Conservation (phyloP, 2,329 filamentous ascomycete genomes). For the Gnomoniopsis sp. region DNA sequence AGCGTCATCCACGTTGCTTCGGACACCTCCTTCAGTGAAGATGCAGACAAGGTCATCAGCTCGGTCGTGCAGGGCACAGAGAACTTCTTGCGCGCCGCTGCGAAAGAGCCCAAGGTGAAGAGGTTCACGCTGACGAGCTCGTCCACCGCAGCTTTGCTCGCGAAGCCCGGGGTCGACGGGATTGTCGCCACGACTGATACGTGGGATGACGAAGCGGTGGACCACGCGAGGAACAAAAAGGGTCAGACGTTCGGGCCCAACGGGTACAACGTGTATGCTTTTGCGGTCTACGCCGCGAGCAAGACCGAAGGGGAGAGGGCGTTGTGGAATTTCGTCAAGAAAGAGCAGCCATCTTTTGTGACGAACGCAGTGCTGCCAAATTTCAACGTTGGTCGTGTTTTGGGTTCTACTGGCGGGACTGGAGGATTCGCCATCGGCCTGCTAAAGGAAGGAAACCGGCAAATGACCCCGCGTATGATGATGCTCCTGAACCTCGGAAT, state of each 20-base stretch:
- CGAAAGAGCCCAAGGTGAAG: constrained; percentile 31
- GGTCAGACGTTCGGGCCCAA: neutral
- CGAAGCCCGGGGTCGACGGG: constrained; percentile 20
- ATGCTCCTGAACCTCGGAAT: too few relatives aligned
- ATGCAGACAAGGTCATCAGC: constrained; percentile 39
- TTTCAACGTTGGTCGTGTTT: neutral
- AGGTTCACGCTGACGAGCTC: constrained; percentile 40
- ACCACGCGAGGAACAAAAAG: neutral
- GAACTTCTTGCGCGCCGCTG: constrained; percentile 32
- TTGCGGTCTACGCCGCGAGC: constrained; percentile 15
- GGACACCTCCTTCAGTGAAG: constrained; percentile 28
- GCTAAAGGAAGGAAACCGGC: neutral
- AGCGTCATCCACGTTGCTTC: constrained; percentile 38
- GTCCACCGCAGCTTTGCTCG: constrained; percentile 22
- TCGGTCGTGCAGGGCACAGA: constrained; percentile 25
- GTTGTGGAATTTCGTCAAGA: constrained; percentile 17
- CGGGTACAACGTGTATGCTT: neutral
- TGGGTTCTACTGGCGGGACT: constrained; percentile 1
- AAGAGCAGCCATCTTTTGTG: constrained; percentile 17
- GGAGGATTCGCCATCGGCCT: neutral
- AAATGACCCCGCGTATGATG: neutral
- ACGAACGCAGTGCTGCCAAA: constrained; percentile 6
- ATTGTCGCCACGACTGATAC: constrained; percentile 20
- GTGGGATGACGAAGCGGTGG: constrained; percentile 22
- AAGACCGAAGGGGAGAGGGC: constrained; percentile 19